Evolutionary conservation across 2,329 filamentous ascomycete species (phyloP), one percentile per base, ranked within the genome.

Genomic region (Fusarium caatingaense): DNA sequence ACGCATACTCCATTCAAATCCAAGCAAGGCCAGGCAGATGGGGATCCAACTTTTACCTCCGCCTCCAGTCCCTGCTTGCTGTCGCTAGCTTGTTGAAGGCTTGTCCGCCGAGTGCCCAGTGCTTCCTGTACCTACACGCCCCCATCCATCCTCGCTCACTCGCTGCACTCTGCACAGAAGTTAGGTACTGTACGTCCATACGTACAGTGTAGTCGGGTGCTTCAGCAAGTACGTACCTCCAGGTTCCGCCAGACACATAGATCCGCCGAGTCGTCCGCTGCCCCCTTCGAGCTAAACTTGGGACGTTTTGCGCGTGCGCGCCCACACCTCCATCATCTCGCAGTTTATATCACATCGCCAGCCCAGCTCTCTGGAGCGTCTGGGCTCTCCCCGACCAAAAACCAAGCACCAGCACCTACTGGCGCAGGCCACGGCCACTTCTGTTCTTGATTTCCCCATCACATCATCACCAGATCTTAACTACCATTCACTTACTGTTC

Each of bases 321-420:
- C 72, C 72, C 72, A 73, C 72, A 74, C 71, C 72, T 72, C 72
- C 70, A 73, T 66, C 70, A 74, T 74, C 68, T 72, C 65, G 72
- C 60, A 66, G 60, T 71, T 64, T 66, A 72, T 71, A 71, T 73
- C 73, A 74, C 63, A 74, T 74, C 72, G 66, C 72, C 70, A 72
- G 66, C 70, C 71, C 72, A 74, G 70, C 72, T 74, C 60, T 67
- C 56, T 70, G 60, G 70, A 73, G 72, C 66, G 64, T 60, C 62
- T 70, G 65, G 70, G 70, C 55, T 67, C 54, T 61, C 62, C 60
- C 70, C 63, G 60, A 70, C 64, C 66, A 74, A 68, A 68, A 72
- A 57, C 50, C 55, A 64, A 61, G 48, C 71, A 71, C 64, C 64
- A 71, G 64, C 68, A 71, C 68, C 68, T 69, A 55, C 64, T 66